Evolutionary conservation across 2,329 filamentous ascomycete genomes (phyloP).

Genomic region (Alternaria sp.): DNA sequence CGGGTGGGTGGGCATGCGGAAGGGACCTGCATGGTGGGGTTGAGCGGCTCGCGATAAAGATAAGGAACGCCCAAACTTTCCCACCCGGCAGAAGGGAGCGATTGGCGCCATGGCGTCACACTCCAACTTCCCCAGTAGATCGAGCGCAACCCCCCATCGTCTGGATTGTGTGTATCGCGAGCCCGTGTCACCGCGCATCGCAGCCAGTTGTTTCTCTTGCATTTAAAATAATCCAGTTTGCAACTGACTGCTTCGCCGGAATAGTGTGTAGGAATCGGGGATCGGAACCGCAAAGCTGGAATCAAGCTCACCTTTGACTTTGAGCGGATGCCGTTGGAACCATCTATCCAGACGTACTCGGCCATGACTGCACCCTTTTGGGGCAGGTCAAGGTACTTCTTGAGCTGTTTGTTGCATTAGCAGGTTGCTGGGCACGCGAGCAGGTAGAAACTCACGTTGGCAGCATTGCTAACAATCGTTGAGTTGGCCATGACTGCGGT

Average conservation of each 20-base stretch:
- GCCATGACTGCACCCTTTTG: slow-evolving; percentile 90
- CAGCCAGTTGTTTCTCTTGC: slow-evolving; percentile 6
- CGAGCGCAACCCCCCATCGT: not conserved
- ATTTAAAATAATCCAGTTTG: not conserved
- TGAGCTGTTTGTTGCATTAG: slow-evolving; percentile 67
- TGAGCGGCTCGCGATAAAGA: slow-evolving; percentile 39
- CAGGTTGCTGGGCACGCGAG: slow-evolving; percentile 26
- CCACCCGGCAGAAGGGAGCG: slow-evolving; percentile 14
- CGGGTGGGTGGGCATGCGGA: not conserved
- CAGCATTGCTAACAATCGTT: slow-evolving; percentile 58
- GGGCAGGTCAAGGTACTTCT: slow-evolving; percentile 90
- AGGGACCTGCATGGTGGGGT: slow-evolving; percentile 16
- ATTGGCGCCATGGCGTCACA: slow-evolving; percentile 36
- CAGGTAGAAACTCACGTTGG: slow-evolving; percentile 53
- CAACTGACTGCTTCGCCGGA: not conserved
- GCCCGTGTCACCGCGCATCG: too few relatives aligned
- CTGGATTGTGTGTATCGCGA: not conserved
- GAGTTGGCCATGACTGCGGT: slow-evolving; percentile 45
- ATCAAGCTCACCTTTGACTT: slow-evolving; percentile 85
- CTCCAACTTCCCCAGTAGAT: not conserved
- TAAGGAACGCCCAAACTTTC: slow-evolving; percentile 22
- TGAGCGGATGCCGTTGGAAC: slow-evolving; percentile 82
- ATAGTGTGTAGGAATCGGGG: too few relatives aligned
- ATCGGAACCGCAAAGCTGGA: slow-evolving; percentile 15
- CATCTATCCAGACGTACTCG: slow-evolving; percentile 97